Conservation (phyloP, 805 yeast species). For the Suhomyces emberorum region DNA sequence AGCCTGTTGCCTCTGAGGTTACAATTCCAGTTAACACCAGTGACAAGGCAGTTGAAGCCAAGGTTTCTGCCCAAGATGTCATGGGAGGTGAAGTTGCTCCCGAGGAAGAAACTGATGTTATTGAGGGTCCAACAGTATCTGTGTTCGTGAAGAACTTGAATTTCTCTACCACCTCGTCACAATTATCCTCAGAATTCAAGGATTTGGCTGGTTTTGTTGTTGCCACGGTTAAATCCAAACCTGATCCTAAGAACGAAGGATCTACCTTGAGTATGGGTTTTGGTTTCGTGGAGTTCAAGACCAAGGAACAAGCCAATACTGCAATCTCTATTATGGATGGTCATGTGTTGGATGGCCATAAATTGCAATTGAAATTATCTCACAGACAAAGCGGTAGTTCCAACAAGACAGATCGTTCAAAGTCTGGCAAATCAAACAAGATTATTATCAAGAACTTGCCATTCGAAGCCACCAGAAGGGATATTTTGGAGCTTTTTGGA, state of each 20-base stretch:
- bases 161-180: conserved; percentile 66
- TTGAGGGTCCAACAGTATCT: conserved; percentile 78
- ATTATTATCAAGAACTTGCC: conserved; percentile 95
- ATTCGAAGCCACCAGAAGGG: conserved; percentile 91
- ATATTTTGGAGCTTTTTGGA: conserved; percentile 87
- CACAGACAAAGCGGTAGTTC: conserved; percentile 56
- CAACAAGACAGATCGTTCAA: conserved; percentile 17
- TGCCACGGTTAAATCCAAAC: conserved; percentile 82
- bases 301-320: conserved; percentile 70
- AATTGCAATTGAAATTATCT: conserved; percentile 82
- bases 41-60: conserved; percentile 43
- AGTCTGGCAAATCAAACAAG: conserved; percentile 55
- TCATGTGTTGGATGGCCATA: conserved; percentile 81
- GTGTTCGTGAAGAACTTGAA: conserved; percentile 89
- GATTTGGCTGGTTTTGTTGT: conserved; percentile 74
- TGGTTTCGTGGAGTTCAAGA: conserved; percentile 89
- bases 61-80: conserved; percentile 43
- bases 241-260: conserved; percentile 72
- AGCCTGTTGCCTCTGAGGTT: conserved; percentile 37
- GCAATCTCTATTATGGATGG: conserved; percentile 78
- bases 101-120: conserved; percentile 30
- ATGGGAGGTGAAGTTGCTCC: conserved; percentile 26
- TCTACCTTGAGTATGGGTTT: conserved; percentile 90
- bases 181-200: conserved; percentile 60
- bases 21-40: conserved; percentile 15